These are phyloP conservation scores for Penicillium sp. DNA, from an alignment of 2,329 filamentous ascomycete species.

Conservation along the genomic window DNA sequence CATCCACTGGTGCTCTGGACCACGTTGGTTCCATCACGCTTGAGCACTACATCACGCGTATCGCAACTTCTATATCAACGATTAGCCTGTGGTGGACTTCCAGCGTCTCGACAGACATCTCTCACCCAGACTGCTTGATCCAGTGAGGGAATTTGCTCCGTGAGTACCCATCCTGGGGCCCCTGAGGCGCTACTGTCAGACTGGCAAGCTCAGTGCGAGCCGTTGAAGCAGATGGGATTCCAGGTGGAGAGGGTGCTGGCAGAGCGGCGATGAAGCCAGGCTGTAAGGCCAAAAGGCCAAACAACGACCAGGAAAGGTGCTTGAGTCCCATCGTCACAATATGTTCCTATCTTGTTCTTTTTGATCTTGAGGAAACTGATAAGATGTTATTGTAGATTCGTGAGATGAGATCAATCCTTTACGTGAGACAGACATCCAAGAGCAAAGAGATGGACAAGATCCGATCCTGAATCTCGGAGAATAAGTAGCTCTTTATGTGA, in stretches of 20 bases:
- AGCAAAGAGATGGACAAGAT: too few species aligned
- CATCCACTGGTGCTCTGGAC: constrained; percentile 52
- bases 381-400: too few species aligned
- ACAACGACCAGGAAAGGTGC: background rate
- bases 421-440: too few species aligned
- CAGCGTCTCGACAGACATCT: constrained; percentile 7
- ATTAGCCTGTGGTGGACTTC: background rate
- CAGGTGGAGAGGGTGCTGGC: constrained; percentile 45
- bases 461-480: too few species aligned
- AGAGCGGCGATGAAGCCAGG: constrained; percentile 13
- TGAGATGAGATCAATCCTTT: too few species aligned
- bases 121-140: constrained; percentile 49
- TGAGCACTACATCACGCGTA: constrained; percentile 65
- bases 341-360: too few species aligned
- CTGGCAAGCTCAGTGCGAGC: constrained; percentile 54
- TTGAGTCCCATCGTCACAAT: background rate
- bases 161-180: constrained; percentile 53
- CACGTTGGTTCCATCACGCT: constrained; percentile 65
- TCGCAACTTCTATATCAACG: constrained; percentile 56
- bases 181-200: constrained; percentile 53
- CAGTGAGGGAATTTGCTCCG: constrained; percentile 67
- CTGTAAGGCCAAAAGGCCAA: constrained; percentile 17
- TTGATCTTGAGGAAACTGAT: too few species aligned
- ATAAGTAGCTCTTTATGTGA: background rate
- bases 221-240: constrained; percentile 54